Percentiles rank a stretch among this genome's conserved stretches.
Conservation (phyloP, 208 protist species). For the Acanthamoeba comandoni region DNA sequence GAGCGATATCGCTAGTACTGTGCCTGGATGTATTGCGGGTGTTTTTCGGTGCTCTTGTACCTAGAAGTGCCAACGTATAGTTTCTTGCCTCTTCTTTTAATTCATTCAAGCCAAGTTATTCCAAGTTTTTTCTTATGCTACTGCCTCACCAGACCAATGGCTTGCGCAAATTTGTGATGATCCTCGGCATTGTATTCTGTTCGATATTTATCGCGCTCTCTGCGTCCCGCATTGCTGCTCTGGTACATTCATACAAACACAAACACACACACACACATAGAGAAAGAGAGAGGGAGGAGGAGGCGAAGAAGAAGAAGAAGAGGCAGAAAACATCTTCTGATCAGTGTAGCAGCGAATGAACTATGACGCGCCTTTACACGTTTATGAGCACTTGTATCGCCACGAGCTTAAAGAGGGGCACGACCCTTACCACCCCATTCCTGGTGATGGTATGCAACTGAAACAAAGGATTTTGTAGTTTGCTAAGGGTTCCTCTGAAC, state of each 20-base stretch:
- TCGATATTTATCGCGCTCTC: slow-evolving; percentile 26
- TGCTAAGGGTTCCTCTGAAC: no score
- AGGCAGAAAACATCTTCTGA: no score
- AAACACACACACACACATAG: no score
- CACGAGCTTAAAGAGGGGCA: slow-evolving; percentile 28
- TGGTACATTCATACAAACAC: no score
- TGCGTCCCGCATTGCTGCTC: slow-evolving; percentile 41
- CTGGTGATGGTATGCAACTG: slow-evolving; percentile 22
- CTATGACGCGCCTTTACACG: slow-evolving; percentile 37
- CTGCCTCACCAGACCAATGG: no score
- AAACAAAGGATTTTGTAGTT: no score
- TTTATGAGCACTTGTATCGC: slow-evolving; percentile 69
- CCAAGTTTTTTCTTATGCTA: no score
- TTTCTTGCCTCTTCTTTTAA: no score
- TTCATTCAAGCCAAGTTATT: no score
- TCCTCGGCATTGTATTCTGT: slow-evolving; percentile 33
- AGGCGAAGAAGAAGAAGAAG: no score
- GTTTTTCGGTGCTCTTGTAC: slow-evolving; percentile 2
- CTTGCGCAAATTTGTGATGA: background rate
- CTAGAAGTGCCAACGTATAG: no score
- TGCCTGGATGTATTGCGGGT: slow-evolving; percentile 21
- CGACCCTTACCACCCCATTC: slow-evolving; percentile 42
- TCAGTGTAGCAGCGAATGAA: slow-evolving; percentile 62
- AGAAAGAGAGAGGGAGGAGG: no score
- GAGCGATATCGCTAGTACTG: slow-evolving; percentile 32